Conservation (phyloP, 2,329 filamentous ascomycete species). For the Fusarium sublunatum region DNA sequence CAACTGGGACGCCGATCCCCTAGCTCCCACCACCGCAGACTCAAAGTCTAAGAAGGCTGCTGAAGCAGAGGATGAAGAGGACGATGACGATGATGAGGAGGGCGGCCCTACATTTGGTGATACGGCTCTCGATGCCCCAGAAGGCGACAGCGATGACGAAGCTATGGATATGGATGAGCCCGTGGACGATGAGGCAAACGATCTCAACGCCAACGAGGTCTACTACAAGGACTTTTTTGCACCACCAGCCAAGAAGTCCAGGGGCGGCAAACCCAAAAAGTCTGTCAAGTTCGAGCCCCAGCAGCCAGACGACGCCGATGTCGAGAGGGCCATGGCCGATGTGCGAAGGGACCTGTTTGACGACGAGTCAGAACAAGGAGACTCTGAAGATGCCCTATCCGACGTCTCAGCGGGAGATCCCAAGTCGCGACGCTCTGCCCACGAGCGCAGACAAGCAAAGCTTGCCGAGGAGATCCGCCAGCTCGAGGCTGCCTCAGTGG, state of each 20-base stretch:
- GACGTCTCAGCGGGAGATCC: conserved; percentile 76
- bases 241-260: conserved; percentile 80
- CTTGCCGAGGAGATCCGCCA: conserved; percentile 90
- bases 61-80: conserved; percentile 55
- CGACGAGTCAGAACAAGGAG: conserved; percentile 73
- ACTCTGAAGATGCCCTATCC: conserved; percentile 72
- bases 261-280: conserved; percentile 59
- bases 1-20: conserved; percentile 86
- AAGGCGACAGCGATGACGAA: conserved; percentile 75
- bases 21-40: conserved; percentile 56
- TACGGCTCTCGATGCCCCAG: conserved; percentile 77
- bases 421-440: conserved; percentile 80
- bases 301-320: conserved; percentile 69
- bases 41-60: conserved; percentile 46
- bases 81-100: conserved; percentile 77
- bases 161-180: conserved; percentile 62
- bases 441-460: conserved; percentile 88
- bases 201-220: conserved; percentile 84
- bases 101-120: conserved; percentile 87
- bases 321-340: conserved; percentile 85
- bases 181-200: conserved; percentile 68
- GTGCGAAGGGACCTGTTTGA: conserved; percentile 93
- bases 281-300: conserved; percentile 55
- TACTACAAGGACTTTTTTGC: conserved; percentile 96
- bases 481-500: conserved; percentile 88